A percentile compares a stretch with the other conserved stretches of the same genome.
These are phyloP conservation scores for Termitomyces sp. DNA, from an alignment of 768 basidiomycete genomes.

Conservation along the genomic window DNA sequence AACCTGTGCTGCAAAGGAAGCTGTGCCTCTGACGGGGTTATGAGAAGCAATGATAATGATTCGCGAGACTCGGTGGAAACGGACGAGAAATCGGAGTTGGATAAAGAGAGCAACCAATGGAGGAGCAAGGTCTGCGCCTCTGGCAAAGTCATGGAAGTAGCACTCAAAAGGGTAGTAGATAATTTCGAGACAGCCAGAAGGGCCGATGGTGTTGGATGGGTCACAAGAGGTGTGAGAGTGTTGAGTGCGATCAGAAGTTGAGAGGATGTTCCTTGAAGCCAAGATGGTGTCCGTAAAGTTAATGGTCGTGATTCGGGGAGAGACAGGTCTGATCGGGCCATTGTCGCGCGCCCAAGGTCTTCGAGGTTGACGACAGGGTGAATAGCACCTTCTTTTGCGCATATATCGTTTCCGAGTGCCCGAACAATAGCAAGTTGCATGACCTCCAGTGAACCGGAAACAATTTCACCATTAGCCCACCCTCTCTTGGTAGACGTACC, in stretches of 20 bases:
- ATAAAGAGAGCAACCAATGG: conserved; percentile 71
- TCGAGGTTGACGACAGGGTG: conserved; percentile 57
- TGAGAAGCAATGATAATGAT: conserved; percentile 48
- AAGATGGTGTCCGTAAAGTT: conserved; percentile 65
- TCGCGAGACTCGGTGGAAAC: conserved; percentile 49
- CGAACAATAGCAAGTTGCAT: conserved; percentile 54
- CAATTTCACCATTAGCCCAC: conserved; percentile 73
- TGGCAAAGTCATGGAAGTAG: conserved; percentile 62
- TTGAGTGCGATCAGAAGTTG: conserved; percentile 86
- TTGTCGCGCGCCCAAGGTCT: conserved; percentile 46
- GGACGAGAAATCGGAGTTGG: conserved; percentile 53
- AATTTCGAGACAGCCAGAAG: conserved; percentile 56
- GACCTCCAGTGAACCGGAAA: conserved; percentile 54
- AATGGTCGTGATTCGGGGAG: conserved; percentile 33
- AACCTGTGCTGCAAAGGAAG: conserved; percentile 54
- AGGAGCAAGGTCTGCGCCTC: conserved; percentile 67
- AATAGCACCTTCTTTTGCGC: conserved; percentile 58
- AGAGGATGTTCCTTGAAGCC: conserved; percentile 79
- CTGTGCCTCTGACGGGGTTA: conserved; percentile 37
- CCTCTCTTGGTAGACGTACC: conserved; percentile 52
- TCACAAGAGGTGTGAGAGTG: conserved; percentile 64
- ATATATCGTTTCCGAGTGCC: conserved; percentile 68
- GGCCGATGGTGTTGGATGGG: conserved; percentile 70
- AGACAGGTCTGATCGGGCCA: conserved; percentile 20
- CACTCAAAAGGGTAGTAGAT: conserved; percentile 50